Evolutionary conservation across 306 rosid species (phyloP).

Genomic region (Prunus mira): DNA sequence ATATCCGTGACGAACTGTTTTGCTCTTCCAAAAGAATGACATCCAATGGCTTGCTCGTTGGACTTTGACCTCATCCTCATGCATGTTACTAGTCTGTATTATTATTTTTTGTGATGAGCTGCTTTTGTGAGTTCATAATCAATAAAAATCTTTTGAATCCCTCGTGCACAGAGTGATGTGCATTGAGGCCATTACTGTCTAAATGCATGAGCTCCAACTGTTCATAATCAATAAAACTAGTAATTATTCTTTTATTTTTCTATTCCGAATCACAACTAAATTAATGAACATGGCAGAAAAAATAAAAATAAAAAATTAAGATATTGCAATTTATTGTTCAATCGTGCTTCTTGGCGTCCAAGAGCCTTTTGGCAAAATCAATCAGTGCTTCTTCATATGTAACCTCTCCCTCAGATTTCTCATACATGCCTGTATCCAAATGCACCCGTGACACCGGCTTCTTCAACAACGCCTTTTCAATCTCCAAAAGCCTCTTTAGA

Average conservation of each 20-base stretch:
- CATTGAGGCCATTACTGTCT: no score
- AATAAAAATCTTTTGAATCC: no score
- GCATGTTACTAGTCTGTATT: no score
- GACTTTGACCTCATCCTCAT: no score
- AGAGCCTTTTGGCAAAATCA: slow-evolving; percentile 19
- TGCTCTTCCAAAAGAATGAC: no score
- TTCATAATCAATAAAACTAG: no score
- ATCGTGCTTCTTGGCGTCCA: slow-evolving; percentile 13
- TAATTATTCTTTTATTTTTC: background rate
- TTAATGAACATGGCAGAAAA: background rate
- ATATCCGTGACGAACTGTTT: no score
- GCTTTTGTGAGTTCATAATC: no score
- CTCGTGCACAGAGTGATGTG: no score
- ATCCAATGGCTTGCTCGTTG: no score
- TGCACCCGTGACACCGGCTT: slow-evolving; percentile 25
- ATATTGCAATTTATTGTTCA: background rate
- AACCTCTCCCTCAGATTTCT: slow-evolving; percentile 17
- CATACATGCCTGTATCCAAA: slow-evolving; percentile 24
- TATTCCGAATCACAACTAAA: background rate
- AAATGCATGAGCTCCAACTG: no score
- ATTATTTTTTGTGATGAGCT: no score
- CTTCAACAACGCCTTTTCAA: slow-evolving; percentile 19
- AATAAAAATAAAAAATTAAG: background rate
- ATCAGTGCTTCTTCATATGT: slow-evolving; percentile 23
- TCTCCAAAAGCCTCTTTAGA: slow-evolving; percentile 21